phyloP scores from a whole-genome alignment of 306 rosid species.

The Morella rubra region DNA sequence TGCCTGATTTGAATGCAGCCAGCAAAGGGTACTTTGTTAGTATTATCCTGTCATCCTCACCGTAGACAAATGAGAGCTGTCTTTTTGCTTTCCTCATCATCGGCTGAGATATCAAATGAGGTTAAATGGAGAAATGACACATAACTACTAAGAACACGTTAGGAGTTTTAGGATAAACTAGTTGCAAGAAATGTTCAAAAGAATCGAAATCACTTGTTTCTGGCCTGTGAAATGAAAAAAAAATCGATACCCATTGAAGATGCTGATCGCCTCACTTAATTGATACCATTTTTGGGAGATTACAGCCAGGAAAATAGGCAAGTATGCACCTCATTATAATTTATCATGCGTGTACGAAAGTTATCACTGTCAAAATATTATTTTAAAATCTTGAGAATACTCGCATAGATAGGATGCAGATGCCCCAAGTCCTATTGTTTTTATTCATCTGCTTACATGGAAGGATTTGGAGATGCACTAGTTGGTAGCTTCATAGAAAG shows the following conservation, averaged over 20 bases:
- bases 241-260: neutral
- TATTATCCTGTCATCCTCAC: neutral
- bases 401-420: slow-evolving; percentile 1
- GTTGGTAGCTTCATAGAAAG: neutral
- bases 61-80: neutral
- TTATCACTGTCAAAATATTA: neutral
- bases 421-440: neutral
- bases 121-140: neutral
- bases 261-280: neutral
- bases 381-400: slow-evolving; percentile 4
- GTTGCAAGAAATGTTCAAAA: neutral
- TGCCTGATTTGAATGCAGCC: slow-evolving; percentile 5
- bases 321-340: neutral
- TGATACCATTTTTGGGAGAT: neutral
- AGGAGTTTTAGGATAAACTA: neutral
- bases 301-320: neutral
- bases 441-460: neutral
- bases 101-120: neutral
- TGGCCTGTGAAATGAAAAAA: neutral
- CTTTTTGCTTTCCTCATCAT: neutral
- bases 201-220: neutral
- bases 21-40: neutral
- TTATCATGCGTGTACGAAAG: neutral
- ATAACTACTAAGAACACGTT: neutral
- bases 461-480: neutral